Evolutionary conservation across 208 protist genomes (phyloP), one percentile per base, ranked within the genome.

Genomic region (Naegleria lovaniensis): DNA sequence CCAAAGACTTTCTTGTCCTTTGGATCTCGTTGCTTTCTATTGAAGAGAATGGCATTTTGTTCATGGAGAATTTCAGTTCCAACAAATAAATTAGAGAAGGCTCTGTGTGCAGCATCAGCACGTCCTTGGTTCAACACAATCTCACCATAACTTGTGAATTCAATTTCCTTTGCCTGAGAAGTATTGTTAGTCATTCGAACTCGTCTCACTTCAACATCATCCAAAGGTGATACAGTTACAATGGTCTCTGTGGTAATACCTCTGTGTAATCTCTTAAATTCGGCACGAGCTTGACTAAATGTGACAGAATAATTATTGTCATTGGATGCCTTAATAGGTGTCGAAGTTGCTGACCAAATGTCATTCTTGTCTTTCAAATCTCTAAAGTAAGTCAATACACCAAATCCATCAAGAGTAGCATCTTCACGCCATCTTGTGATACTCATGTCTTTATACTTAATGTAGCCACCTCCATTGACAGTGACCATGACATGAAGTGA

Each of bases 121-220:
- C 85, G 19, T 33, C 41, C 39, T 51, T 88, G 85, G 39, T 39
- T 39, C 41, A 88, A 88, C 6, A 88, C 85, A 88, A 88, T 58
- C 22, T 88, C 85, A 58, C 85, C 85, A 88, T 58, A 88, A 58
- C n/a, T 58, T 13, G 85, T 88, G 5, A 88, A 88, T 88, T 88
- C 85, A 39, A 88, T 51, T 48, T 33, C 33, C 22, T 39, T 48
- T n/a, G 39, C 25, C 4, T 58, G 51, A 43, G 5, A 36, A 39
- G n/a, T 39, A 22, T 58, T 88, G 29, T 88, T 88, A 13, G 85
- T 88, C 9, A 88, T 58, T 36, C 55, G 55, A 39, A 88, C 43
- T 38, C 85, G 13, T 88, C 85, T 88, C 6, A 88, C 85, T 88
- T 88, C 85, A 38, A 88, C 85, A 88, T 88, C 41, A 58, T 88